A percentile compares a stretch with the other conserved stretches of the same genome.
Conservation (phyloP, 768 basidiomycete species). For the Artomyces pyxidatus region DNA sequence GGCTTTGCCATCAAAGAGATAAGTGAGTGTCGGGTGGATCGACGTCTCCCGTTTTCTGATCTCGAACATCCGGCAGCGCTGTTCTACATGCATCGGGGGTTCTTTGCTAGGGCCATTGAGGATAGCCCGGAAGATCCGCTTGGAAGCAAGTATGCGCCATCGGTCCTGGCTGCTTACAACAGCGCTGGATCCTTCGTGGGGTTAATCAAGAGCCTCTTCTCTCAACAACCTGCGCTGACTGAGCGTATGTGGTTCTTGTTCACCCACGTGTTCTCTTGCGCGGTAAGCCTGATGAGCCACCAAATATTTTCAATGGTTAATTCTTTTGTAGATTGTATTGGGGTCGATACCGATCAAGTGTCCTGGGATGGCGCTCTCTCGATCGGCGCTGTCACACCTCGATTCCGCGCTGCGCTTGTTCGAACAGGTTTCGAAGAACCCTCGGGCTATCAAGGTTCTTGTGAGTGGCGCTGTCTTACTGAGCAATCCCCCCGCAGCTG, state of each 20-base stretch:
- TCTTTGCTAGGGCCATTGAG: slow-evolving; percentile 63
- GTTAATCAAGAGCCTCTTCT: slow-evolving; percentile 53
- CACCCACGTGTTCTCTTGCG: slow-evolving; percentile 65
- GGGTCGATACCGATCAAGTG: slow-evolving; percentile 60
- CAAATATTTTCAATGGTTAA: neutral
- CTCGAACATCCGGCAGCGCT: slow-evolving; percentile 32
- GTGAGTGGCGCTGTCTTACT: slow-evolving; percentile 28
- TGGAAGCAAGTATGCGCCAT: slow-evolving; percentile 60
- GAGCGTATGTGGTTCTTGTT: slow-evolving; percentile 70
- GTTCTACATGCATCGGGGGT: slow-evolving; percentile 70
- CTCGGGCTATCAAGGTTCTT: slow-evolving; percentile 50
- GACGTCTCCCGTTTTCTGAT: neutral
- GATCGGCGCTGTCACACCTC: slow-evolving; percentile 59
- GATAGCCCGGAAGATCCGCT: slow-evolving; percentile 57
- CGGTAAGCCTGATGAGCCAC: slow-evolving; percentile 33
- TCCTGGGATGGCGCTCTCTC: slow-evolving; percentile 53
- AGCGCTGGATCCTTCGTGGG: slow-evolving; percentile 64
- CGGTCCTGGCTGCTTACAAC: slow-evolving; percentile 61
- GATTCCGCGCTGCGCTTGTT: slow-evolving; percentile 56
- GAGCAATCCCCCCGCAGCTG: neutral
- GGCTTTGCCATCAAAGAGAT: slow-evolving; percentile 64
- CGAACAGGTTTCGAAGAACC: slow-evolving; percentile 41
- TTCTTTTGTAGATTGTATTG: slow-evolving; percentile 46
- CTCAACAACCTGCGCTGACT: slow-evolving; percentile 56
- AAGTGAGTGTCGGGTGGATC: slow-evolving; percentile 30